Base-by-base conservation (phyloP, 225 moss, liverwort and hornwort genomes). In the Sphagnum tenellum region DNA sequence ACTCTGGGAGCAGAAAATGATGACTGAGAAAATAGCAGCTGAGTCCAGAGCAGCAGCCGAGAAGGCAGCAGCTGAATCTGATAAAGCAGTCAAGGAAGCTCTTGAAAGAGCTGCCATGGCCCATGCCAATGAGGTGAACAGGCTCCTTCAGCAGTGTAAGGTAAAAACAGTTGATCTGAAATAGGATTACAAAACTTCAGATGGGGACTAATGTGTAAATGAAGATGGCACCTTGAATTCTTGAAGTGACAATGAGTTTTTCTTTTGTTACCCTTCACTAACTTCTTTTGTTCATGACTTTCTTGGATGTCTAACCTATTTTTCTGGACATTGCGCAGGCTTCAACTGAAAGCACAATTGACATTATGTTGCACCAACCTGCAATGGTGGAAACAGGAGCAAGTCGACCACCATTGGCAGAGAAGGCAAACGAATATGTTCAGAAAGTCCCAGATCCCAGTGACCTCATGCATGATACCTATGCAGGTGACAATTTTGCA, bases 401-500 rank as follows among this genome's bases (percentile, higher is more conserved):
- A 9, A 55, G 57, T 3, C 56, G n/a, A 29, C 47, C 55, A 5
- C 61, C 53, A 0, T 59, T 52, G 52, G 7, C 7, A 58, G 71
- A 76, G 2, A 71, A 77, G 0, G 67, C 73, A 2, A 3, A 78
- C 45, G 84, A 84, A 66, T 84, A 81, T 66, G 76, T 84, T 60
- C 80, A 80, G 66, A 78, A 70, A 64, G 73, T 71, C 3, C 78
- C 81, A 29, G 81, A 78, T 46, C 44, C 71, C 44, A 76, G 67
- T 64, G 73, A 81, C 64, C 66, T 84, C 66, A 80, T 84, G 67
- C 70, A 80, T 5, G 81, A 84, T 66, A 84, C 78, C 65, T 62
- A 67, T 84, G 81, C 84, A 3, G 84, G 84, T 45, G 84, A 84
- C 67, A 78, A 78, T 0, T 84, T 84, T 44, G 84, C 9, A 4